Evolutionary conservation across 2,329 filamentous ascomycete genomes (phyloP).

Genomic region (Colletotrichum tabaci): DNA sequence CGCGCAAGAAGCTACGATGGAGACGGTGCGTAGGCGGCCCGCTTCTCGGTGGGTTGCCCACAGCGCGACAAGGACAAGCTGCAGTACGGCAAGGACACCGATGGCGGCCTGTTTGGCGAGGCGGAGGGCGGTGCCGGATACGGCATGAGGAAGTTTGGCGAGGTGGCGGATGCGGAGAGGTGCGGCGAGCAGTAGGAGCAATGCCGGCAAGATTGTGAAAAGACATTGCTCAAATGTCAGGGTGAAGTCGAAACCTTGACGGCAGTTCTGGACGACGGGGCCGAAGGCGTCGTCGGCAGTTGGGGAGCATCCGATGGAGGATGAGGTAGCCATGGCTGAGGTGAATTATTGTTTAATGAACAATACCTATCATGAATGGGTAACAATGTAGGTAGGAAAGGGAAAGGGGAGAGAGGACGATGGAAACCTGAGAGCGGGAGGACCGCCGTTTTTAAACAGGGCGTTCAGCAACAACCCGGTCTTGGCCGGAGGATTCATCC

Average conservation of each 20-base stretch:
- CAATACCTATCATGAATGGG: too few species aligned
- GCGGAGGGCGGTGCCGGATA: conserved; percentile 47
- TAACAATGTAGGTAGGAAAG: too few species aligned
- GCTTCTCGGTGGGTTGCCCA: conserved; percentile 47
- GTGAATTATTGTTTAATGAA: background rate
- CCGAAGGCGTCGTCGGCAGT: conserved; percentile 46
- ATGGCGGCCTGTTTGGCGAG: conserved; percentile 46
- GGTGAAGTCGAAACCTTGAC: conserved; percentile 49
- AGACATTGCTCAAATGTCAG: conserved; percentile 50
- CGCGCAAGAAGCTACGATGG: conserved; percentile 51
- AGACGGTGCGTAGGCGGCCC: conserved; percentile 47
- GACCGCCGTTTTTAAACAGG: conserved; percentile 6
- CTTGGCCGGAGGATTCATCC: background rate
- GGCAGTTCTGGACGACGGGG: conserved; percentile 44
- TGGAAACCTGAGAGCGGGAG: background rate
- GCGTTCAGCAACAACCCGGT: background rate
- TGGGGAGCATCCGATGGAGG: conserved; percentile 23
- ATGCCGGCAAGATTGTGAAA: conserved; percentile 50
- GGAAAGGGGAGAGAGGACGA: rapidly evolving
- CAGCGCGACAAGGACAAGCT: conserved; percentile 52
- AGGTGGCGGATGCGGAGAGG: conserved; percentile 52
- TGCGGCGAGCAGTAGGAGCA: conserved; percentile 49
- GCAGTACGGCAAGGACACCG: conserved; percentile 48
- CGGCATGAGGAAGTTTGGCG: conserved; percentile 46
- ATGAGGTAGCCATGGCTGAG: conserved; percentile 20